A percentile compares a stretch with the other conserved stretches of the same genome.
These are phyloP conservation scores for Ocimum tenuiflorum DNA, from an alignment of 257 asterid species.

Conservation along the genomic window DNA sequence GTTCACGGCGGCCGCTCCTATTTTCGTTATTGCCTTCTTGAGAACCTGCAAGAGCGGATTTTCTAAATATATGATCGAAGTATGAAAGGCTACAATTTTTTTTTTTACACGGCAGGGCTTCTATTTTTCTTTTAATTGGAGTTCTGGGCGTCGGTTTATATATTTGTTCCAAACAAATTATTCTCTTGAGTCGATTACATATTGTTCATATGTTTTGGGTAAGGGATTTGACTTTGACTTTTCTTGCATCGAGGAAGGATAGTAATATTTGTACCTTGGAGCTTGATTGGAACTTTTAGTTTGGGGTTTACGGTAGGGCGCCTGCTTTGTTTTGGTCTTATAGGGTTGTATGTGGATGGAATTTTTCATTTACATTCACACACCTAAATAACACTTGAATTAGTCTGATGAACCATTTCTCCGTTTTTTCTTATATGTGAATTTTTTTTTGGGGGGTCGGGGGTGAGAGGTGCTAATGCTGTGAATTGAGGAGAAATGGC, in stretches of 20 bases:
- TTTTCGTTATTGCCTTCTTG: background rate
- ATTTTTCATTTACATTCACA: background rate
- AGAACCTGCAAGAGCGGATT: background rate
- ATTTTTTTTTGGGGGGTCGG: too few species aligned
- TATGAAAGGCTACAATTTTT: slow-evolving; percentile 2
- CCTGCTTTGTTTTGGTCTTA: background rate
- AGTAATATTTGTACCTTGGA: background rate
- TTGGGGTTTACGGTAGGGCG: background rate
- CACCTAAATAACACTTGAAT: background rate
- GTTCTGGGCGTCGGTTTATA: too few species aligned
- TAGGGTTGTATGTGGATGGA: background rate
- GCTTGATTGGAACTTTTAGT: background rate
- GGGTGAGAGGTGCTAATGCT: background rate
- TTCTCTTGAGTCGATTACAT: background rate
- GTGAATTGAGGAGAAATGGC: background rate
- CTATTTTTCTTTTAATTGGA: too few species aligned
- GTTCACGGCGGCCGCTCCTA: background rate
- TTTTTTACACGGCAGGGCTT: too few species aligned
- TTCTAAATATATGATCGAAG: background rate
- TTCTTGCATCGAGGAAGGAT: background rate
- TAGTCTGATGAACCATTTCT: background rate
- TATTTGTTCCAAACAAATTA: too few species aligned
- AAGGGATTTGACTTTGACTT: background rate
- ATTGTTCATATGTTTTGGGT: background rate
- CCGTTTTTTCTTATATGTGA: background rate